Evolutionary conservation across 345 rosid genomes (phyloP), one percentile per base, ranked within the genome.

Genomic region (Linum trigynum): DNA sequence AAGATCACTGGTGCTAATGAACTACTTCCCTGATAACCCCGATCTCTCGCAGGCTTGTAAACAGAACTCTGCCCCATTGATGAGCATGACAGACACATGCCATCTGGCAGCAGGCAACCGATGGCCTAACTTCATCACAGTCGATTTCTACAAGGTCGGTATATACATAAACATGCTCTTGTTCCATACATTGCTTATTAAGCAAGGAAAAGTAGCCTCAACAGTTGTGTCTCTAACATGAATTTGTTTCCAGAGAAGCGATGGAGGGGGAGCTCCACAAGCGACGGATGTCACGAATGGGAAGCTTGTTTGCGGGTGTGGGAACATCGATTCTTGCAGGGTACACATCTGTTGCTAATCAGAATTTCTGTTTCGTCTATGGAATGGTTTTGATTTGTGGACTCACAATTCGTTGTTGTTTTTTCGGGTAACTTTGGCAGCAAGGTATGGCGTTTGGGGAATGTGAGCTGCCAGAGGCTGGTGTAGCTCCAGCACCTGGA

Each of bases 381-480:
- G n/a, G 2, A 0, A 7, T 2, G n/a, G 41, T 4, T 1, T 32
- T 14, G 39, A 5, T 7, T 57, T 66, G 5, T 57, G 17, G 3
- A 38, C 6, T 48, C 36, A 68, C 7, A 39, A 14, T 32, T 15
- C 0, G 41, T 35, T 55, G 15, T 37, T 5, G 56, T 0, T 17
- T 66, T 38, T 7, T 65, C 38, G n/a, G 32, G 32, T 23, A 23
- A 23, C 32, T 23, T 38, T n/a, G 61, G 73, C 75, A 84, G 88
- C 79, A 72, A 50, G 84, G 84, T 64, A 79, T 72, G 86, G 76
- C 61, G 37, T 77, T 63, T 10, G 91, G 85, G 57, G 77, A 7
- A 1, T 82, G 88, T 38, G 42, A 77, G 38, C 1, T 61, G 11
- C 77, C 84, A 7, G 70, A 76, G 69, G 48, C 84, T 0, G 62